Evolutionary conservation across 2,329 filamentous ascomycete genomes (phyloP), one percentile per base, ranked within the genome.

Genomic region (Amesomyces nigricolor): DNA sequence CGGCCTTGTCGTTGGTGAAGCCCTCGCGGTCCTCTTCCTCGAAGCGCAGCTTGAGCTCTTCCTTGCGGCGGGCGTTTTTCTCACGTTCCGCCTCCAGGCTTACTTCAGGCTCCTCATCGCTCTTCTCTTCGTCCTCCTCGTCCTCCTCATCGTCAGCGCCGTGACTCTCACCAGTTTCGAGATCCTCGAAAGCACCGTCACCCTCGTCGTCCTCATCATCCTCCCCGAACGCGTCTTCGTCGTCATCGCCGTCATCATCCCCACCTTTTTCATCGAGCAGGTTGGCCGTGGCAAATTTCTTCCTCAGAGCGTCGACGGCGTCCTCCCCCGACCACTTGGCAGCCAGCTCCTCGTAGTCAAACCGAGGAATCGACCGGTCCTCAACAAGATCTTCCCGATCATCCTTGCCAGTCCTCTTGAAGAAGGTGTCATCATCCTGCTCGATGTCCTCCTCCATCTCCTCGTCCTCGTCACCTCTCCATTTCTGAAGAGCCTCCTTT

Each of bases 11-110:
- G 66, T 95, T 95, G 65, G 88, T 84, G 68, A 96, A 91, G 0
- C 94, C 94, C 68, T 99, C 94, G n/a, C 89, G 82, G 68, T 99
- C 94, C 76, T 99, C 94, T 71, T 97, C 91, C 67, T 99, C 94
- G 67, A 99, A 99, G 1, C 95, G 85, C 51, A 95, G 77, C 68
- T 90, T 95, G 51, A 99, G 81, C 70, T 99, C 94, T 72, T 96
- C 94, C 71, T 99, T 99, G 61, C 89, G 81, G 62, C 85, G 83
- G 2, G 94, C 94, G 66, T 99, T 99, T 71, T 83, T 88, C 63
- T 90, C 89, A 63, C 94, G 87, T 73, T 99, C 94, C 3, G 85
- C 88, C 59, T 92, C 90, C n/a, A 97, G 78, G 47, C 72, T 75
- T n/a, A 75, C 72, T 11, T 70, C 71, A 2, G 71, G 66, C 54